phyloP scores from a whole-genome alignment of 202 grass and related monocot species.

The Cymbopogon flexuosus region DNA sequence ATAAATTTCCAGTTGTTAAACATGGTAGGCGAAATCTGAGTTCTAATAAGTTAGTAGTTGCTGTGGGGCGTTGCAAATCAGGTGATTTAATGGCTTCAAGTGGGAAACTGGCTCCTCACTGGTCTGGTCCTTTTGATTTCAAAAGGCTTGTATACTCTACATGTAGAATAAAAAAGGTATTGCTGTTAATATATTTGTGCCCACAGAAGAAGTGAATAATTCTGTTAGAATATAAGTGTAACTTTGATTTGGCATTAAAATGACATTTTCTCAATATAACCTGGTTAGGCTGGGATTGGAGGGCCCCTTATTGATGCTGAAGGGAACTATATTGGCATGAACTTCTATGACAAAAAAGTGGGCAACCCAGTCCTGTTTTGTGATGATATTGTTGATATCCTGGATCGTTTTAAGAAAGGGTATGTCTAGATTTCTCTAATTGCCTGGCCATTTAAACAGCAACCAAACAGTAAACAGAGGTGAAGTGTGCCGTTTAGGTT shows the following conservation, averaged over 20 bases:
- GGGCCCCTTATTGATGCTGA: too few relatives aligned
- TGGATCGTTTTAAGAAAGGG: not conserved
- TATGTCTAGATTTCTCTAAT: not conserved
- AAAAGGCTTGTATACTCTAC: not conserved
- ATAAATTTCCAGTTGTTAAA: not conserved
- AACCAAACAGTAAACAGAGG: too few relatives aligned
- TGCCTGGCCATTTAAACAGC: too few relatives aligned
- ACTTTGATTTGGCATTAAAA: too few relatives aligned
- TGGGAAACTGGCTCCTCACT: not conserved
- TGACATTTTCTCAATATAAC: too few relatives aligned
- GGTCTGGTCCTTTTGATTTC: slow-evolving; percentile 11
- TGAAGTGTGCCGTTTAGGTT: too few relatives aligned
- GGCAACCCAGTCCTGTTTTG: not conserved
- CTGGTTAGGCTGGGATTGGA: too few relatives aligned
- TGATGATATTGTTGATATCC: not conserved
- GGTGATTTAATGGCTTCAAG: slow-evolving; percentile 21
- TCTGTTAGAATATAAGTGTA: too few relatives aligned
- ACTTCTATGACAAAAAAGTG: not conserved
- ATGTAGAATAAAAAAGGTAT: slow-evolving; percentile 21
- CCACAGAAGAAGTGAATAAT: too few relatives aligned
- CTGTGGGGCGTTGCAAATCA: not conserved
- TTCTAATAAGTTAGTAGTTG: not conserved
- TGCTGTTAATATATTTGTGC: too few relatives aligned
- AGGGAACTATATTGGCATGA: too few relatives aligned
- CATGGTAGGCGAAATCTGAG: not conserved